Conservation (phyloP, 1,284 basidiomycete genomes). For the Entoloma clypeatum region DNA sequence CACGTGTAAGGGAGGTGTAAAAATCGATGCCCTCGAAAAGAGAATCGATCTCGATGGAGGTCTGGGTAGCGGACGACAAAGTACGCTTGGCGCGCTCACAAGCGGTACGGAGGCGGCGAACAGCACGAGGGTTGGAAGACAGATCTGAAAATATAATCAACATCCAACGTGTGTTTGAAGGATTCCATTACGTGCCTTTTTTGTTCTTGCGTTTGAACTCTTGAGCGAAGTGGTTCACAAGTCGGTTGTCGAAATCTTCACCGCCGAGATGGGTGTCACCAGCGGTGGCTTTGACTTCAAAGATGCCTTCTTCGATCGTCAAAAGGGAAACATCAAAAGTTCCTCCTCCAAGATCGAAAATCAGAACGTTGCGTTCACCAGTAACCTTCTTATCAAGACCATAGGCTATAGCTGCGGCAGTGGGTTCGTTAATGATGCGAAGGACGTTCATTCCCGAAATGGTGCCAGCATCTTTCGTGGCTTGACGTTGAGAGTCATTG, state of each 20-base stretch:
- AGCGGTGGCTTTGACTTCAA: conserved; percentile 98
- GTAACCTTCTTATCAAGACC: conserved; percentile 88
- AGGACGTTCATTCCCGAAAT: conserved; percentile 91
- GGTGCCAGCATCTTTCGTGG: conserved; percentile 91
- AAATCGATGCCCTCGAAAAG: conserved; percentile 98
- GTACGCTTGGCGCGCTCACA: conserved; percentile 99
- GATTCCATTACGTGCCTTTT: conserved; percentile 58
- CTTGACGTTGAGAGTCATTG: conserved; percentile 96
- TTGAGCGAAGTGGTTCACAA: conserved; percentile 97
- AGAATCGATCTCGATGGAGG: conserved; percentile 97
- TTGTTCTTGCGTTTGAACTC: conserved; percentile 99
- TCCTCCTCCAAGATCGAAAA: conserved; percentile 98
- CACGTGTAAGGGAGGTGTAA: conserved; percentile 97
- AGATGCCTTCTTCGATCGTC: conserved; percentile 98
- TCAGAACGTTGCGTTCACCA: conserved; percentile 90
- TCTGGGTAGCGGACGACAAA: conserved; percentile 94
- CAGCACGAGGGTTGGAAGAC: conserved; percentile 89
- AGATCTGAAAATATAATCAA: conserved; percentile 53
- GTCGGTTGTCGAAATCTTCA: conserved; percentile 98
- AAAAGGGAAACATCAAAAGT: conserved; percentile 99
- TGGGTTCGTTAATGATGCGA: conserved; percentile 96
- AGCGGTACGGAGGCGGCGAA: conserved; percentile 95
- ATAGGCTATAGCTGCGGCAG: conserved; percentile 93
- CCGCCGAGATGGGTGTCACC: conserved; percentile 99
- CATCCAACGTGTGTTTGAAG: conserved; percentile 15